phyloP scores from a whole-genome alignment of 2,329 filamentous ascomycete genomes.

The Alternaria solani region DNA sequence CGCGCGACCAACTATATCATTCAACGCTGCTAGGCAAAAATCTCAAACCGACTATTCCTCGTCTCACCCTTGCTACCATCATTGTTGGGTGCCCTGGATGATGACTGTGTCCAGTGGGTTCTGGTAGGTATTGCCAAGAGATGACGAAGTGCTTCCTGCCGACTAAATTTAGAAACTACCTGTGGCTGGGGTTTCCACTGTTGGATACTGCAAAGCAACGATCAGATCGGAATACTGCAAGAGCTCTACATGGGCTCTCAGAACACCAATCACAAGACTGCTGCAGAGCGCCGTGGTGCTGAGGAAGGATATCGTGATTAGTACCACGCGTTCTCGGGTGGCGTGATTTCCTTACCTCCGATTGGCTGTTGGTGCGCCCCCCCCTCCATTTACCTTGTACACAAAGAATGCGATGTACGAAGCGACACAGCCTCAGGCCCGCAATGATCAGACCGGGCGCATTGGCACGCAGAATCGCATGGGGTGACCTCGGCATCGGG shows the following conservation, averaged over 20 bases:
- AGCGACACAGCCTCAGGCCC: background rate
- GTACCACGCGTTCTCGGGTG: too few relatives aligned
- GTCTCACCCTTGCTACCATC: background rate
- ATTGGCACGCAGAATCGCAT: background rate
- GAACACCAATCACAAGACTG: background rate
- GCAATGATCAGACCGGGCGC: conserved; percentile 8
- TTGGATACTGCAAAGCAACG: too few relatives aligned
- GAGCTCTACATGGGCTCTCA: background rate
- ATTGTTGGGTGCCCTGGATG: background rate
- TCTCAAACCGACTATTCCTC: background rate
- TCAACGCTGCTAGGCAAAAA: background rate
- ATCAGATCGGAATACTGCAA: background rate
- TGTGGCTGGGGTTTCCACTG: background rate
- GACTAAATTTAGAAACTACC: background rate
- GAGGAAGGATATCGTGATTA: background rate
- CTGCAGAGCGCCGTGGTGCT: background rate
- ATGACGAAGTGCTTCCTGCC: background rate
- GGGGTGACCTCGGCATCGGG: background rate
- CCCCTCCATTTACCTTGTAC: background rate
- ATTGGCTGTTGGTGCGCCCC: background rate
- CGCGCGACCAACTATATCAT: background rate
- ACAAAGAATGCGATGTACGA: background rate
- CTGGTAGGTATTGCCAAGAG: background rate
- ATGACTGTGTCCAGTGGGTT: background rate
- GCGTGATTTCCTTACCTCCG: too few relatives aligned